Base-by-base conservation (phyloP, 768 basidiomycete species). In the Rhizopogon rudus region DNA sequence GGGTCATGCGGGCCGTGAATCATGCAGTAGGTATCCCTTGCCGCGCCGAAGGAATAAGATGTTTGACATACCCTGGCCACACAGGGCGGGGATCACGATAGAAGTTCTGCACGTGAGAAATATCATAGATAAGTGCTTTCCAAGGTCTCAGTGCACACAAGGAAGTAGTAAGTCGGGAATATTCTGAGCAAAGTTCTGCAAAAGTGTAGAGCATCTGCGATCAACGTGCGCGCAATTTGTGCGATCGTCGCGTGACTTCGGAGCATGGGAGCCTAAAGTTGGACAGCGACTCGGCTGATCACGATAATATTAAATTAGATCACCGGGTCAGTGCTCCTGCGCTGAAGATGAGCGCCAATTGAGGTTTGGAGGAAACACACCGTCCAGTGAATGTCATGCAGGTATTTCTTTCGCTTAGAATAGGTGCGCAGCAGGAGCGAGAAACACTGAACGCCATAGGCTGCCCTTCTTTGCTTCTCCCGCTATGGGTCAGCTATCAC, bases 1-100 rank as follows among this genome's bases (percentile, higher is more conserved):
- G 33, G 33, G 25, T 52, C 48, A 54, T 39, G 44, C 48, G 61
- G 52, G 33, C 55, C 50, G 57, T 44, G 41, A 28, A 40, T 46
- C 33, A 40, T 48, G 44, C 44, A 58, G 44, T 53, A 50, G 35
- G 16, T 42, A 22, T 51, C 10, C 7, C 31, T 46, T 51, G 16
- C 35, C 41, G 44, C 3, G 39, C 51, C 42, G 22, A 49, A 35
- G 22, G 14, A 13, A 35, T 9, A 13, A 35, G n/a, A 35, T 7
- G 14, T 8, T 37, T 25, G 22, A 25, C 8, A 25, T 22, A 37
- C 14, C 6, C 20, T 20, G 16, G n/a, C n/a, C 13, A 14, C 10
- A 37, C 13, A 22, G 8, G 16, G 22, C 8, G 2, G 31, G 20
- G 33, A 16, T n/a, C 8, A 12, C 6, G 20, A 49, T 16, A 20